A percentile compares a stretch with the other conserved stretches of the same genome.
phyloP scores from a whole-genome alignment of 73 alveolate species.

The Breviolum minutum region DNA sequence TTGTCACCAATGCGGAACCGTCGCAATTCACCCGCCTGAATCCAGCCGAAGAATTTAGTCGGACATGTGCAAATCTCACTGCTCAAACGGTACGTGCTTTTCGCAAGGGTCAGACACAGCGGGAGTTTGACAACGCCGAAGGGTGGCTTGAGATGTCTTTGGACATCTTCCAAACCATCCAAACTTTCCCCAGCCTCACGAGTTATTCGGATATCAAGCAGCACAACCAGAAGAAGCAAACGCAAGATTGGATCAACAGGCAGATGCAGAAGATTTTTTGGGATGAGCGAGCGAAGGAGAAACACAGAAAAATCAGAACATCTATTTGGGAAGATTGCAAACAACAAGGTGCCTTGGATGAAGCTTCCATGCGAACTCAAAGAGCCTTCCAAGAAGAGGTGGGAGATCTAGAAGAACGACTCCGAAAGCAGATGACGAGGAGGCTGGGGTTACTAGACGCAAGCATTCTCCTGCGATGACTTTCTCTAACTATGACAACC shows the following conservation, averaged over 20 bases:
- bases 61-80: neutral
- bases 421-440: neutral
- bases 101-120: neutral
- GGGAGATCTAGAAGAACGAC: neutral
- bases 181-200: neutral
- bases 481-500: too few relatives aligned
- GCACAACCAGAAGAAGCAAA: neutral
- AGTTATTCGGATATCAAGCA: constrained; percentile 13
- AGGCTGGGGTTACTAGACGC: too few relatives aligned
- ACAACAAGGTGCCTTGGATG: neutral
- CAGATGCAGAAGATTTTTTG: neutral
- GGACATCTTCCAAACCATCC: constrained; percentile 4
- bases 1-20: neutral
- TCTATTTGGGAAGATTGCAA: neutral
- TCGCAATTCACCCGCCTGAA: neutral
- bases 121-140: neutral
- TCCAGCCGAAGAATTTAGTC: neutral
- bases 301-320: neutral
- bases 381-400: neutral
- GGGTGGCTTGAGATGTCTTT: constrained; percentile 16
- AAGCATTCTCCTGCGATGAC: too few relatives aligned
- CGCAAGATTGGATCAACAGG: neutral
- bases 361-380: neutral
- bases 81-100: neutral
- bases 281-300: too few relatives aligned